Percentiles rank a stretch among this genome's conserved stretches.
These are phyloP conservation scores for Colletotrichum melonis DNA, from an alignment of 2,329 filamentous ascomycete genomes.

Conservation along the genomic window DNA sequence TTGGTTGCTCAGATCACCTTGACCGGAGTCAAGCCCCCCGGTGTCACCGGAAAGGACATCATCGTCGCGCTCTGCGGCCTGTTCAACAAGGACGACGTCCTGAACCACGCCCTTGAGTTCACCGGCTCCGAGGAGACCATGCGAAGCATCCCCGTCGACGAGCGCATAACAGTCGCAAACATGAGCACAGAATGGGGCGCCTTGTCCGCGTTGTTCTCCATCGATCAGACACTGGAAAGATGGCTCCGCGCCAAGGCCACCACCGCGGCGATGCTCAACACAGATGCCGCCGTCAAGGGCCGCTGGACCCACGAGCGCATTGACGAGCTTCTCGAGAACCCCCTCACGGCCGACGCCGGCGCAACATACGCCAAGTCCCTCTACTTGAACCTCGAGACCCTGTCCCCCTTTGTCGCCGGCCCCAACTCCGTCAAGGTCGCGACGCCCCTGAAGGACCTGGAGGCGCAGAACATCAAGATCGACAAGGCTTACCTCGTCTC, in stretches of 20 bases:
- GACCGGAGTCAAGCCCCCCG: constrained; percentile 77
- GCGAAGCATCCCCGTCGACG: constrained; percentile 76
- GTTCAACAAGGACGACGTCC: constrained; percentile 87
- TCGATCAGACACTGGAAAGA: constrained; percentile 75
- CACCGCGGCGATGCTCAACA: constrained; percentile 69
- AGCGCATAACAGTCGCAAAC: constrained; percentile 79
- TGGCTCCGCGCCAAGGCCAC: constrained; percentile 87
- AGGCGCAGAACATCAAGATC: constrained; percentile 78
- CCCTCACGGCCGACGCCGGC: constrained; percentile 76
- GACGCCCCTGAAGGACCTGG: constrained; percentile 80
- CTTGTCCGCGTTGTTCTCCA: constrained; percentile 63
- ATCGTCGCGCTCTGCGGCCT: constrained; percentile 89
- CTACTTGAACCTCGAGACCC: constrained; percentile 83
- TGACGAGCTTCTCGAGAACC: constrained; percentile 77
- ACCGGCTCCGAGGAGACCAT: constrained; percentile 83
- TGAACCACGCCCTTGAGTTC: constrained; percentile 94
- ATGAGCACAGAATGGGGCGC: constrained; percentile 89
- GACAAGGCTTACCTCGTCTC: constrained; percentile 89
- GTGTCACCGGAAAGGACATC: constrained; percentile 93
- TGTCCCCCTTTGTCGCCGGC: constrained; percentile 86
- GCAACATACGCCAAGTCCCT: constrained; percentile 87
- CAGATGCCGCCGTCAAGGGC: constrained; percentile 58
- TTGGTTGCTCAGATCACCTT: constrained; percentile 68
- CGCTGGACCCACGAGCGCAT: constrained; percentile 80
- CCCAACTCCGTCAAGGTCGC: constrained; percentile 93